phyloP scores from a whole-genome alignment of 805 yeast species.

The Teunomyces kruisii region DNA sequence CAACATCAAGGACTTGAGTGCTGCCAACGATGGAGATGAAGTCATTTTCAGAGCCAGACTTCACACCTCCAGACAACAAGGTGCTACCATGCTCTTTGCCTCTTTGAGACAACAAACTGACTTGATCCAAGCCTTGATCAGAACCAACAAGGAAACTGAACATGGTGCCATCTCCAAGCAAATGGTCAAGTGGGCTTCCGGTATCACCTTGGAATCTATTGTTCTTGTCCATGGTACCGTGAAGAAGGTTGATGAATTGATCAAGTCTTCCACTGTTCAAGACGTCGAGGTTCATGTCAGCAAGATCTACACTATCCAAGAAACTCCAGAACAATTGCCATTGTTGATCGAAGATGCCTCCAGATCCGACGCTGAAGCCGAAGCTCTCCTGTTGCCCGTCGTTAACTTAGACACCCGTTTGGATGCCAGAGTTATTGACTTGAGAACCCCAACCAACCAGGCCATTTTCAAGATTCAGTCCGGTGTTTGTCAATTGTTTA shows the following conservation, averaged over 20 bases:
- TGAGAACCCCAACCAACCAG: constrained; percentile 96
- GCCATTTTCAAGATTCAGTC: constrained; percentile 93
- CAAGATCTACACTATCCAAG: constrained; percentile 74
- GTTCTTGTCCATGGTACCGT: constrained; percentile 88
- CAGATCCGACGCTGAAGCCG: constrained; percentile 92
- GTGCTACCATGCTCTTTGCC: constrained; percentile 89
- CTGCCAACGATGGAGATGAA: constrained; percentile 68
- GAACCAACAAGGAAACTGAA: constrained; percentile 63
- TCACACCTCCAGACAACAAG: constrained; percentile 91
- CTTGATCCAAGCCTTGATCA: constrained; percentile 80
- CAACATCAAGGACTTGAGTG: constrained; percentile 54
- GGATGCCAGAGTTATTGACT: constrained; percentile 92
- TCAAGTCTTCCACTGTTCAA: constrained; percentile 89
- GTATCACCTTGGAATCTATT: constrained; percentile 83
- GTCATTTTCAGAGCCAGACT: constrained; percentile 91
- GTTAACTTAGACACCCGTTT: constrained; percentile 96
- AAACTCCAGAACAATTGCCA: constrained; percentile 91
- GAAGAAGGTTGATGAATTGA: constrained; percentile 77
- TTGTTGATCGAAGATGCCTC: constrained; percentile 95
- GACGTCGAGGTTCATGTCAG: constrained; percentile 80
- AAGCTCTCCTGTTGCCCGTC: constrained; percentile 84
- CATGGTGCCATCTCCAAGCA: constrained; percentile 68
- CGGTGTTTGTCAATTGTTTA: constrained; percentile 84
- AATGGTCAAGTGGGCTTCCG: constrained; percentile 94
- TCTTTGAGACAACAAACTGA: constrained; percentile 88